phyloP scores from a whole-genome alignment of 192 early-diverging fungal species.

The Geranomyces variabilis region DNA sequence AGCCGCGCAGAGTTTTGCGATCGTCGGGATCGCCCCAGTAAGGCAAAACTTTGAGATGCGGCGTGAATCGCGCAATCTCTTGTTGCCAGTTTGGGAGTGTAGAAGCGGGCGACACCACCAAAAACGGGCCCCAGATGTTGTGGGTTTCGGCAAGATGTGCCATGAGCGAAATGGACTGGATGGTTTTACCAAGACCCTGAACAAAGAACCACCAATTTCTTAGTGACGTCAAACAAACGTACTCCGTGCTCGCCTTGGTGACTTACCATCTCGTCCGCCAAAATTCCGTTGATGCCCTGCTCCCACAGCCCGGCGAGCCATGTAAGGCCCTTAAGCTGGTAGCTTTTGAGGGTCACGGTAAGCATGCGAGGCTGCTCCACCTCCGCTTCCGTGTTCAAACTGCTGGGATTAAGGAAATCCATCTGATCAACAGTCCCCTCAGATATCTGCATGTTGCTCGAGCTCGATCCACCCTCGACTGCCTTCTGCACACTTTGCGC shows the following conservation, averaged over 20 bases:
- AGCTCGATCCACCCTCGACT: constrained; percentile 18
- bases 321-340: constrained; percentile 91
- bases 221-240: constrained; percentile 75
- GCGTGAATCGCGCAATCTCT: constrained; percentile 80
- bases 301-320: constrained; percentile 93
- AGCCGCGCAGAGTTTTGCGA: constrained; percentile 79
- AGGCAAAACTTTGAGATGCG: constrained; percentile 77
- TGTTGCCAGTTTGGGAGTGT: constrained; percentile 94
- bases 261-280: constrained; percentile 49
- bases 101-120: constrained; percentile 86
- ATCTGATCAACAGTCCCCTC: constrained; percentile 67
- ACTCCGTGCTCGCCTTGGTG: constrained; percentile 56
- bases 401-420: constrained; percentile 84
- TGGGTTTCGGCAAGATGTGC: constrained; percentile 85
- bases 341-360: constrained; percentile 72
- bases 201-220: not conserved
- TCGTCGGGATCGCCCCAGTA: constrained; percentile 89
- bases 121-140: constrained; percentile 88
- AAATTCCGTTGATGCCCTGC: constrained; percentile 93
- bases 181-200: constrained; percentile 78
- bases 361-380: constrained; percentile 84
- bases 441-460: constrained; percentile 14
- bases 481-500: constrained; percentile 21
- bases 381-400: constrained; percentile 69
- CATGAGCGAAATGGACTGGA: constrained; percentile 89